Conservation (phyloP, 495 filamentous ascomycete genomes). For the Mytilinidion resinicola region DNA sequence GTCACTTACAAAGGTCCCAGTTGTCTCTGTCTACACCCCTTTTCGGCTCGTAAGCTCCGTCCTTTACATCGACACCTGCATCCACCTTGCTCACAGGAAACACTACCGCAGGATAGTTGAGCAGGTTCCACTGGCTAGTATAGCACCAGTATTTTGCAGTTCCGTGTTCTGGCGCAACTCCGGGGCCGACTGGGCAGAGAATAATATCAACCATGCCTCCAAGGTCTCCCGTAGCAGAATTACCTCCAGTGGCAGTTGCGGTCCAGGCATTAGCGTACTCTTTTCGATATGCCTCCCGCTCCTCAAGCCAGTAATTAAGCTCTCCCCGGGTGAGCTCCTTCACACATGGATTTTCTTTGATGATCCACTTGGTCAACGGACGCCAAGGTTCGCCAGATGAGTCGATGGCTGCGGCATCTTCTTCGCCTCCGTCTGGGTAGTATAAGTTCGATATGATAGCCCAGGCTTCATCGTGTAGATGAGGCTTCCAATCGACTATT, state of each 20-base stretch:
- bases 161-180: constrained; percentile 53
- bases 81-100: constrained; percentile 51
- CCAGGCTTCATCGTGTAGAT: constrained; percentile 41
- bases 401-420: constrained; percentile 44
- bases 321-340: constrained; percentile 41
- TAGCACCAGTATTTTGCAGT: constrained; percentile 65
- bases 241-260: constrained; percentile 10
- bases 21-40: constrained; percentile 41
- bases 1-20: constrained; percentile 32
- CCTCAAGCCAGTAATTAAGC: constrained; percentile 38
- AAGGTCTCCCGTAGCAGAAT: constrained; percentile 26
- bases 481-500: constrained; percentile 60
- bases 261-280: constrained; percentile 59
- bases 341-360: constrained; percentile 44
- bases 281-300: constrained; percentile 52
- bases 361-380: constrained; percentile 46
- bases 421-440: constrained; percentile 52
- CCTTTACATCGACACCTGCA: constrained; percentile 28
- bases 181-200: constrained; percentile 55
- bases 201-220: constrained; percentile 58
- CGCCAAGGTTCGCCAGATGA: constrained; percentile 52
- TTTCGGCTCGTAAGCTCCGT: constrained; percentile 31
- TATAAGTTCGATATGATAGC: constrained; percentile 48
- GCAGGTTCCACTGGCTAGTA: constrained; percentile 65
- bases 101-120: constrained; percentile 58